A percentile compares a stretch with the other conserved stretches of the same genome.
Evolutionary conservation across 345 rosid genomes (phyloP).

Genomic region (Draba incana): DNA sequence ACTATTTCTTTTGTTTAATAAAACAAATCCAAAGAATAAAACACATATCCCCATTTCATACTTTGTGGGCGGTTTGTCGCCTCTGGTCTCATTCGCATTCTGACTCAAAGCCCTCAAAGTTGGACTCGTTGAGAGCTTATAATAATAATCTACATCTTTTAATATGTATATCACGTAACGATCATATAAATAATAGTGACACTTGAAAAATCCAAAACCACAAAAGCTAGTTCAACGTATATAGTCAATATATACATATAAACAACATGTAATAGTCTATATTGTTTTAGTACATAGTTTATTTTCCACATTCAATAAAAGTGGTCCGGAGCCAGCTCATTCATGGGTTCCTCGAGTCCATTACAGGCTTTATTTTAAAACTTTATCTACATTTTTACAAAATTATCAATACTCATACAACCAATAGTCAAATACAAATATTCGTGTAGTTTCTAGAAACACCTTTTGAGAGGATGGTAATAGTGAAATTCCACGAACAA

Average conservation of each 20-base stretch:
- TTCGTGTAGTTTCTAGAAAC: slow-evolving; percentile 6
- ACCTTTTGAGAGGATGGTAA: neutral
- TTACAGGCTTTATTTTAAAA: neutral
- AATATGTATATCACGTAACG: neutral
- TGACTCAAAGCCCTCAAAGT: slow-evolving; percentile 33
- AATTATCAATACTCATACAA: neutral
- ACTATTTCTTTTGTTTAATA: neutral
- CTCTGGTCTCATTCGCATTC: slow-evolving; percentile 15
- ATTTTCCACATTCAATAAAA: slow-evolving; percentile 15
- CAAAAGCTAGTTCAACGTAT: slow-evolving; percentile 21
- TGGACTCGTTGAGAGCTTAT: slow-evolving; percentile 19
- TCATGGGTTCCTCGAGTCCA: slow-evolving; percentile 19
- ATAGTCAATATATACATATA: slow-evolving; percentile 23
- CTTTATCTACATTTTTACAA: neutral
- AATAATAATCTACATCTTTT: neutral
- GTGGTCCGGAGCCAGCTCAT: slow-evolving; percentile 42
- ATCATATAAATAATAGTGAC: slow-evolving; percentile 14
- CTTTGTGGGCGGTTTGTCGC: slow-evolving; percentile 37
- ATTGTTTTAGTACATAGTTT: slow-evolving; percentile 15
- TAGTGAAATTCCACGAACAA: neutral
- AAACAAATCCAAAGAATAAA: slow-evolving; percentile 19
- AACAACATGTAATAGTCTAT: neutral
- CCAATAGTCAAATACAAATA: slow-evolving; percentile 24
- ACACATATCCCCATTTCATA: slow-evolving; percentile 32
- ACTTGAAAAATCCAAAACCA: slow-evolving; percentile 7